These are phyloP conservation scores for Kockiozyma suomiensis DNA, from an alignment of 805 yeast genomes.

Conservation along the genomic window DNA sequence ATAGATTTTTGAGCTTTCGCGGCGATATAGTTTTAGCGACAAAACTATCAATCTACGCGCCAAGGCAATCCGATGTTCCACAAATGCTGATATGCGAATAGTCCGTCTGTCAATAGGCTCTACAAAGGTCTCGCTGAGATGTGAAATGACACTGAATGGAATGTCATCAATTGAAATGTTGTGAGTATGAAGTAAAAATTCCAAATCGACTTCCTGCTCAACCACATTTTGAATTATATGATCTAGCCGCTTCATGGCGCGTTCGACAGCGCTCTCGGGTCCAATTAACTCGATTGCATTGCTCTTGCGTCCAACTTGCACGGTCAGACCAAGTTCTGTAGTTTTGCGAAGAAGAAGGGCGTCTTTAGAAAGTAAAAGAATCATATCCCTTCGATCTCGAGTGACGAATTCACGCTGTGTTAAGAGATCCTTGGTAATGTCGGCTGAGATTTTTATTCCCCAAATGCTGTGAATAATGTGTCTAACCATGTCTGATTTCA, in stretches of 20 bases:
- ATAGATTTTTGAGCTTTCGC: not conserved
- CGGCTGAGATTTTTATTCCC: conserved; percentile 19
- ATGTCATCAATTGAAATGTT: conserved; percentile 8
- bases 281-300: conserved; percentile 8
- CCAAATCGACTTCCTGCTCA: not conserved
- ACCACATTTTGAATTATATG: conserved; percentile 6
- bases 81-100: conserved; percentile 21
- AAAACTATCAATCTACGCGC: conserved; percentile 20
- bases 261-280: conserved; percentile 10
- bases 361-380: conserved; percentile 9
- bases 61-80: conserved; percentile 4
- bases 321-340: conserved; percentile 6
- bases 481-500: conserved; percentile 1
- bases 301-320: conserved; percentile 1
- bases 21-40: conserved; percentile 16
- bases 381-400: conserved; percentile 17
- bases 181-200: conserved; percentile 3
- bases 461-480: conserved; percentile 15
- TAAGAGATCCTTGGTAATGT: conserved; percentile 16
- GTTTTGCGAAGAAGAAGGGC: conserved; percentile 13
- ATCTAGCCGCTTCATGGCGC: conserved; percentile 5
- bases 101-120: conserved; percentile 13
- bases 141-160: conserved; percentile 21
- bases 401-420: conserved; percentile 2
- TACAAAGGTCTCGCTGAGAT: conserved; percentile 16